Conservation (phyloP, 768 basidiomycete species). For the Floccularia luteovirens region DNA sequence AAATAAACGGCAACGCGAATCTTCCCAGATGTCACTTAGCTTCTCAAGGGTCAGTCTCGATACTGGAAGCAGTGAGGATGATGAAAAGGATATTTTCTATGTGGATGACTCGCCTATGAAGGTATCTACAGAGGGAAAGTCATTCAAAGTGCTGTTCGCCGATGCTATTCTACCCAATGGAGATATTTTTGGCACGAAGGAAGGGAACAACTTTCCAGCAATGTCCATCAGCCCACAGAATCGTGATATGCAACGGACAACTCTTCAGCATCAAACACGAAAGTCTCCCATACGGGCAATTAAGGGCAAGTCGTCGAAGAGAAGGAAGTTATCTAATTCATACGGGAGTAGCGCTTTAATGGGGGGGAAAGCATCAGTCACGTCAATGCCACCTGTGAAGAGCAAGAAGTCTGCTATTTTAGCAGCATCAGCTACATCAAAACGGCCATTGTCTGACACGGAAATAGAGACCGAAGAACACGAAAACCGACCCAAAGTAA, state of each 20-base stretch:
- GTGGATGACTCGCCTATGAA: conserved; percentile 72
- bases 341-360: too few species aligned
- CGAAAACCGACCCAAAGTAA: conserved; percentile 5
- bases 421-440: too few species aligned
- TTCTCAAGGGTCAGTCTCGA: conserved; percentile 24
- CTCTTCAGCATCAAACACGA: background rate
- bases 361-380: too few species aligned
- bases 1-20: conserved; percentile 59
- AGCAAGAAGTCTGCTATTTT: too few species aligned
- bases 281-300: too few species aligned
- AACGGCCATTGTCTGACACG: conserved; percentile 32
- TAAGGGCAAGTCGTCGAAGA: too few species aligned
- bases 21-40: conserved; percentile 29
- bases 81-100: conserved; percentile 38
- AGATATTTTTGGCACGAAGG: conserved; percentile 13
- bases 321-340: too few species aligned
- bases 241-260: too few species aligned
- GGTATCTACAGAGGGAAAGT: conserved; percentile 42
- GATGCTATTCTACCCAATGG: conserved; percentile 17
- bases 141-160: conserved; percentile 65
- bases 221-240: background rate
- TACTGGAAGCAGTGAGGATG: conserved; percentile 22
- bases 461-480: conserved; percentile 16
- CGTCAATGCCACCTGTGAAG: too few species aligned
- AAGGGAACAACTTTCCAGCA: background rate